Conservation (phyloP, 306 rosid species). For the Cucumis melo region DNA sequence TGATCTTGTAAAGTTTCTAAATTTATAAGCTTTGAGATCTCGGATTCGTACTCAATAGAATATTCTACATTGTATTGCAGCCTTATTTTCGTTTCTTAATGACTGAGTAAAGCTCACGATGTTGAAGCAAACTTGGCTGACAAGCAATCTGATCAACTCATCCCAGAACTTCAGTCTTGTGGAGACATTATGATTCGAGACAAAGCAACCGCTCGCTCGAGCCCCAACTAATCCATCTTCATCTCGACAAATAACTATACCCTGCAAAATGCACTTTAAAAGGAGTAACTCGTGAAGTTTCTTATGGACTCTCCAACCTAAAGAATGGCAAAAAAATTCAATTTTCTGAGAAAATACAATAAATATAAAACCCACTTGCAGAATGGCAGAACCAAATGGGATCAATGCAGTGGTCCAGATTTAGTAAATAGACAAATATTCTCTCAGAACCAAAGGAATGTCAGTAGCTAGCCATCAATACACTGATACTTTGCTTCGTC, state of each 20-base stretch:
- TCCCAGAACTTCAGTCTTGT: not conserved
- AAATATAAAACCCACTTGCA: slow-evolving; percentile 1
- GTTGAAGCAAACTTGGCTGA: not conserved
- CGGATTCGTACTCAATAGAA: not conserved
- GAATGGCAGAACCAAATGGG: not conserved
- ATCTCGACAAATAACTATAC: not conserved
- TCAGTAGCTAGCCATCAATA: not conserved
- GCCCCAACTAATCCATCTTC: not conserved
- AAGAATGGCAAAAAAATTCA: not conserved
- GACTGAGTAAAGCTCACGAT: not conserved
- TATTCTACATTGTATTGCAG: not conserved
- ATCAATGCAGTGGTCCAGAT: slow-evolving; percentile 4
- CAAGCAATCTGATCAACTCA: not conserved
- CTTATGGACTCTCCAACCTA: not conserved
- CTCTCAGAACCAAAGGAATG: not conserved
- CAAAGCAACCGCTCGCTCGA: not conserved
- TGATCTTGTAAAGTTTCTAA: not conserved
- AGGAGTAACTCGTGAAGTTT: not conserved
- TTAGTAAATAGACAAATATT: not conserved
- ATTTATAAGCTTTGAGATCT: not conserved
- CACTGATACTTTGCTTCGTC: not conserved
- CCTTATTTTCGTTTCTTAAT: not conserved
- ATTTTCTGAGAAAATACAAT: not conserved
- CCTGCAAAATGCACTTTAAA: not conserved
- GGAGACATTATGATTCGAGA: not conserved